Evolutionary conservation across 495 filamentous ascomycete species (phyloP).

Genomic region (Patellaria atrata): DNA sequence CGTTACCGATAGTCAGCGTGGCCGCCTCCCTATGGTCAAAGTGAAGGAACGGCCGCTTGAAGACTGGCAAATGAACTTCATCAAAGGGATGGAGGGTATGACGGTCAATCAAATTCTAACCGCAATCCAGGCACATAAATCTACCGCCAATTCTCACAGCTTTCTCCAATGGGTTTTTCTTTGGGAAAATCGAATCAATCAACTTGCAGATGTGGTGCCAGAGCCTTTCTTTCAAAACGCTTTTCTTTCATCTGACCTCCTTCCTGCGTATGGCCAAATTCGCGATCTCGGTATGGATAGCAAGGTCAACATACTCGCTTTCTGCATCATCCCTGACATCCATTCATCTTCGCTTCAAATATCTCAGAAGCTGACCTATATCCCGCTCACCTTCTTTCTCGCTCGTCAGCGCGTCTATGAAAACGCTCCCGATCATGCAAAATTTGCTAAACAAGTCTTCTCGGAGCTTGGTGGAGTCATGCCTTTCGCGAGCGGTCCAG

Average conservation of each 20-base stretch:
- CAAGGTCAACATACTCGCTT: conserved; percentile 34
- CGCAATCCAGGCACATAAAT: conserved; percentile 21
- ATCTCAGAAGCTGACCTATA: conserved; percentile 29
- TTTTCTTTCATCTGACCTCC: conserved; percentile 33
- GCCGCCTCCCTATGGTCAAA: conserved; percentile 52
- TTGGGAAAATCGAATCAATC: conserved; percentile 28
- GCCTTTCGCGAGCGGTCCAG: conserved; percentile 29
- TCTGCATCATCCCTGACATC: conserved; percentile 40
- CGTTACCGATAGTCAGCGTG: conserved; percentile 46
- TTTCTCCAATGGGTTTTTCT: too few relatives aligned
- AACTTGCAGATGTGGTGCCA: conserved; percentile 32
- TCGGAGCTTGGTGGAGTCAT: too few relatives aligned
- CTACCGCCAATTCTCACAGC: conserved; percentile 1
- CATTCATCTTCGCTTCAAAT: conserved; percentile 29
- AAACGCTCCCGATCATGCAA: conserved; percentile 33
- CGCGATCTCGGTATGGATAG: conserved; percentile 3
- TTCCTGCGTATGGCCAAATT: conserved; percentile 32
- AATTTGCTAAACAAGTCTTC: conserved; percentile 36
- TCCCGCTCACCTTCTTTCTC: conserved; percentile 42
- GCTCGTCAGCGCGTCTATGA: conserved; percentile 41
- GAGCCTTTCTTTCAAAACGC: conserved; percentile 34
- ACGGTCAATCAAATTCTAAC: conserved; percentile 34
- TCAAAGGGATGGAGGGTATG: conserved; percentile 41
- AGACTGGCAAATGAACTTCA: conserved; percentile 38
- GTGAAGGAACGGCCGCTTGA: conserved; percentile 43